phyloP scores from a whole-genome alignment of 2,329 filamentous ascomycete species.

The Cordyceps militaris region DNA sequence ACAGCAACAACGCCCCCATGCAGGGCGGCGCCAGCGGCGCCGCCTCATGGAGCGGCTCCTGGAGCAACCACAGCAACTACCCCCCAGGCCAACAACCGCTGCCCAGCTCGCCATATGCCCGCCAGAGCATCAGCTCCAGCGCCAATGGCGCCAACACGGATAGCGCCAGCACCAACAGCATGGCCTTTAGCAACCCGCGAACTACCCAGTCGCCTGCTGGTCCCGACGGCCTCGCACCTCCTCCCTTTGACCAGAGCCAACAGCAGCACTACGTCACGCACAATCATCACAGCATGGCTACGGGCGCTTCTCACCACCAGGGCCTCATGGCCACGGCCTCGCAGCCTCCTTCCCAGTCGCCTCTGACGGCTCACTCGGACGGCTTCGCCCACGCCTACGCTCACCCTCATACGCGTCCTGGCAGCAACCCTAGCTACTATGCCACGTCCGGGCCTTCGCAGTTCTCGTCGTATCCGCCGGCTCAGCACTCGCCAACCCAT shows the following conservation, averaged over 20 bases:
- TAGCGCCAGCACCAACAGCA: constrained; percentile 33
- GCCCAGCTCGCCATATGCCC: constrained; percentile 23
- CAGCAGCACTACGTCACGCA: constrained; percentile 47
- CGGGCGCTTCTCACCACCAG: constrained; percentile 5
- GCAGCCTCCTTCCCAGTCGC: constrained; percentile 30
- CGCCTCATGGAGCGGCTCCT: constrained; percentile 15
- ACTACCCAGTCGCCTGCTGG: constrained; percentile 42
- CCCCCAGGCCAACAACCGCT: constrained; percentile 20
- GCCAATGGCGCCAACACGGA: neutral
- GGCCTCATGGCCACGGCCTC: constrained; percentile 14
- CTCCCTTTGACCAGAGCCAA: constrained; percentile 59
- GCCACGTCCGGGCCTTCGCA: constrained; percentile 41
- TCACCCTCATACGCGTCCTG: constrained; percentile 36
- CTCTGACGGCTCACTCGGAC: neutral
- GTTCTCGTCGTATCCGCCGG: constrained; percentile 37
- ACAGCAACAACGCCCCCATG: neutral
- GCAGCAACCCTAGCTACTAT: constrained; percentile 57
- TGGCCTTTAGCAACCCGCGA: constrained; percentile 29
- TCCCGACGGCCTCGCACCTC: constrained; percentile 56
- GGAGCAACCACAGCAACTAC: neutral
- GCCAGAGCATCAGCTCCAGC: constrained; percentile 19
- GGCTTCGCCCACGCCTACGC: constrained; percentile 35
- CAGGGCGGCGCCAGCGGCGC: neutral
- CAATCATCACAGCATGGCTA: constrained; percentile 20
- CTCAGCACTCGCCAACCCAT: constrained; percentile 31